Evolutionary conservation across 148 eudicot species (phyloP).

Genomic region (Talinum fruticosum): DNA sequence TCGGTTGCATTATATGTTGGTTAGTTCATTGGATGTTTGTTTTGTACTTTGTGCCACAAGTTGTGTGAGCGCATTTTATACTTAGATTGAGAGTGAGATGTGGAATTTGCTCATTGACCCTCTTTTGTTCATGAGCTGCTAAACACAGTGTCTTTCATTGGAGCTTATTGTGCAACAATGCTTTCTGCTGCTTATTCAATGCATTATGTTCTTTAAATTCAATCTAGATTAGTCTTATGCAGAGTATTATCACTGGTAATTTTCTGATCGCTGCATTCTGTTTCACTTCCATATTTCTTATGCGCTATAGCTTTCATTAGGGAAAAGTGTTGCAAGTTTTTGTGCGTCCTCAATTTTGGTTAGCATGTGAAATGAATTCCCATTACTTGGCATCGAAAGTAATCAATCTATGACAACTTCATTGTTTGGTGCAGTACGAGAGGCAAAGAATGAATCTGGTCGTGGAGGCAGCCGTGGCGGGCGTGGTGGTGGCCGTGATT

Average conservation of each 20-base stretch:
- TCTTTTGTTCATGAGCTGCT: background rate
- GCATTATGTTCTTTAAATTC: background rate
- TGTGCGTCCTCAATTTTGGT: background rate
- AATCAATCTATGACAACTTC: background rate
- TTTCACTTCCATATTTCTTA: too few species aligned
- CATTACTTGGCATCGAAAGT: background rate
- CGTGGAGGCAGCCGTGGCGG: constrained; percentile 71
- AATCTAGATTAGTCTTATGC: background rate
- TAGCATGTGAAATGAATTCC: background rate
- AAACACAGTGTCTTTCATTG: background rate
- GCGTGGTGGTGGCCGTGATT: constrained; percentile 30
- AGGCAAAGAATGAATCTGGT: constrained; percentile 52
- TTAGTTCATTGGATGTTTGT: background rate
- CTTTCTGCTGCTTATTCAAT: background rate
- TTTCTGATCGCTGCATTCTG: too few species aligned
- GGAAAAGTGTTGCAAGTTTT: background rate
- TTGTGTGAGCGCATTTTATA: background rate
- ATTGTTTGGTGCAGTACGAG: constrained; percentile 49
- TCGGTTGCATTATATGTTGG: background rate
- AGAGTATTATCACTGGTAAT: background rate
- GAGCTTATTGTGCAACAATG: background rate
- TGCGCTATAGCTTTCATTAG: background rate
- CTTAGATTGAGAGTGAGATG: background rate
- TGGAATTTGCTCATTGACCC: background rate
- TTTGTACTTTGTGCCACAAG: background rate